Conservation (phyloP, 805 yeast species). For the Saccharomycopsis javanensis region DNA sequence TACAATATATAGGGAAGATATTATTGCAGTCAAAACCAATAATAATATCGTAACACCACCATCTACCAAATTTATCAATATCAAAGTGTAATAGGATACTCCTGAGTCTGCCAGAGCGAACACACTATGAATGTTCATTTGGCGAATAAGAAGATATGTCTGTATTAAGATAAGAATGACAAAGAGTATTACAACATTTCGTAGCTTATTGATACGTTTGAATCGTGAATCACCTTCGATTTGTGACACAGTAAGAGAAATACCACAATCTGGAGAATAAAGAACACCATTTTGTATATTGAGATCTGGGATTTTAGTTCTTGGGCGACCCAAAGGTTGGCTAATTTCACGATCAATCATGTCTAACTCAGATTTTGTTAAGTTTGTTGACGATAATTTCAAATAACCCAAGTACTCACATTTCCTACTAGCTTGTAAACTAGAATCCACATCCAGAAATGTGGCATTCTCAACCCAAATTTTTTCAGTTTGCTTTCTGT, state of each 20-base stretch:
- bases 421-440: slow-evolving; percentile 20
- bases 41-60: slow-evolving; percentile 57
- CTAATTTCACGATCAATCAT: slow-evolving; percentile 63
- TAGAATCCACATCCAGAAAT: background rate
- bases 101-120: slow-evolving; percentile 66
- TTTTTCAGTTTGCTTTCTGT: background rate
- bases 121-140: slow-evolving; percentile 61
- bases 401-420: slow-evolving; percentile 70
- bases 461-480: background rate
- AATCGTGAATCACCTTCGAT: slow-evolving; percentile 30
- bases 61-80: slow-evolving; percentile 56
- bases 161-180: slow-evolving; percentile 34
- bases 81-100: slow-evolving; percentile 60
- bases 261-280: slow-evolving; percentile 87
- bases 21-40: slow-evolving; percentile 41
- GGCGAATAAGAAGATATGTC: slow-evolving; percentile 49
- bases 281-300: slow-evolving; percentile 46
- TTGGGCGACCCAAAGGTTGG: slow-evolving; percentile 74
- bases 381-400: slow-evolving; percentile 55
- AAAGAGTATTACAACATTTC: slow-evolving; percentile 34
- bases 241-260: slow-evolving; percentile 33
- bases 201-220: slow-evolving; percentile 25
- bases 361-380: slow-evolving; percentile 41
- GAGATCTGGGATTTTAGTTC: slow-evolving; percentile 47
- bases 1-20: slow-evolving; percentile 52